Conservation (phyloP, 495 filamentous ascomycete species). For the Xylaria scruposa region DNA sequence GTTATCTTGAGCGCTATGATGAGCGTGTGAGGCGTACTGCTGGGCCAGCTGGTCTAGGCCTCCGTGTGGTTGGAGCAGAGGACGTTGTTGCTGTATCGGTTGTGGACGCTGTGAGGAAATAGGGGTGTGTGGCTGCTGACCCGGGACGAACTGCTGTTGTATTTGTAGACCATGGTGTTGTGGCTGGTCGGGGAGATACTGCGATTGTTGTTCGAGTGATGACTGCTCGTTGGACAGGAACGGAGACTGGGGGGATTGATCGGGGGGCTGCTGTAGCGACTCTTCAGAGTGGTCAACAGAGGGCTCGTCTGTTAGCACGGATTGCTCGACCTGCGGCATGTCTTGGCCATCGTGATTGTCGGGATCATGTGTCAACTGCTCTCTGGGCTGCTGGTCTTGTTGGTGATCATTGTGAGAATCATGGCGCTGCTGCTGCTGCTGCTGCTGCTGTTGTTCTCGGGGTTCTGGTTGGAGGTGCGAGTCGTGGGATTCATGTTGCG, state of each 20-base stretch:
- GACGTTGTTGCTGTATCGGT: conserved; percentile 39
- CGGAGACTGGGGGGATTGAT: conserved; percentile 23
- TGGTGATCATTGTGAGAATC: conserved; percentile 3
- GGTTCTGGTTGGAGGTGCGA: conserved; percentile 23
- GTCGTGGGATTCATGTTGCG: conserved; percentile 32
- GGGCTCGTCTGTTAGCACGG: conserved; percentile 26
- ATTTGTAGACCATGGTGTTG: conserved; percentile 30
- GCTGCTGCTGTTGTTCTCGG: conserved; percentile 28
- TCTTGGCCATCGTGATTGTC: conserved; percentile 32
- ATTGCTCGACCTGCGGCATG: conserved; percentile 30
- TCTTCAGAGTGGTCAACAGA: conserved; percentile 28
- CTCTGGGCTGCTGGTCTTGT: conserved; percentile 17
- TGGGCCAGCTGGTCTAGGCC: conserved; percentile 35
- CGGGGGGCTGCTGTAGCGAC: background rate
- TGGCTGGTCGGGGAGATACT: conserved; percentile 33
- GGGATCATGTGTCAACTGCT: conserved; percentile 34
- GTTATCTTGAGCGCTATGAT: conserved; percentile 56
- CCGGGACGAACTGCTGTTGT: conserved; percentile 37
- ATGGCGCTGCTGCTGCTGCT: conserved; percentile 8
- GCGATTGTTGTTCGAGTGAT: conserved; percentile 30
- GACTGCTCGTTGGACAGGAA: conserved; percentile 34
- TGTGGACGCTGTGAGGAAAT: conserved; percentile 40
- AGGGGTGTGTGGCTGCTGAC: conserved; percentile 35
- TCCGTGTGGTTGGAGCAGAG: conserved; percentile 40
- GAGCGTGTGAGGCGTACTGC: conserved; percentile 26